A percentile compares a stretch with the other conserved stretches of the same genome.
Conservation (phyloP, 2,329 filamentous ascomycete species). For the Ophiostoma australiae region DNA sequence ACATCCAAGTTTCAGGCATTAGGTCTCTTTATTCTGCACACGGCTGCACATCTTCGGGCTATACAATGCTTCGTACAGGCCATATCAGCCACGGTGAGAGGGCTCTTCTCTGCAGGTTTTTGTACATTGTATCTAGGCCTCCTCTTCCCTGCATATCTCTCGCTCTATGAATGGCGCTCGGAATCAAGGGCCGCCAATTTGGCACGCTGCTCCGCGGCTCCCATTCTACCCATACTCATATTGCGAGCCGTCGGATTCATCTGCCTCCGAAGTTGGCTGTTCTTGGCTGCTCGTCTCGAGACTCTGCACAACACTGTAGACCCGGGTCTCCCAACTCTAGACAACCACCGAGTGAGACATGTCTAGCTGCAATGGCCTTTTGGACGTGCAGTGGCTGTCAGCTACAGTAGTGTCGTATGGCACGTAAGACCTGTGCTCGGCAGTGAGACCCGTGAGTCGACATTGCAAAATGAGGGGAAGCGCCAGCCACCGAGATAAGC, state of each 20-base stretch:
- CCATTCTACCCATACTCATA: too few species aligned
- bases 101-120: background rate
- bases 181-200: background rate
- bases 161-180: background rate
- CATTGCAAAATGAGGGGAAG: background rate
- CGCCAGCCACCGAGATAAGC: background rate
- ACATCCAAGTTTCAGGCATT: background rate
- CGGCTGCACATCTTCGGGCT: background rate
- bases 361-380: background rate
- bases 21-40: background rate
- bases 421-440: background rate
- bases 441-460: conserved; percentile 6
- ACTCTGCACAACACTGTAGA: background rate
- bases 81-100: background rate
- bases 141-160: background rate
- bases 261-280: background rate
- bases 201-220: too few species aligned
- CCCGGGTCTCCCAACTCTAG: too few species aligned
- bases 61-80: background rate
- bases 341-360: background rate
- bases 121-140: background rate
- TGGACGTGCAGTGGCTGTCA: background rate
- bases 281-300: background rate
- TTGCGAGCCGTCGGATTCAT: background rate
- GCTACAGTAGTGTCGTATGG: background rate